Evolutionary conservation across 768 basidiomycete genomes (phyloP), one percentile per base, ranked within the genome.

Genomic region (Mycena floridula): DNA sequence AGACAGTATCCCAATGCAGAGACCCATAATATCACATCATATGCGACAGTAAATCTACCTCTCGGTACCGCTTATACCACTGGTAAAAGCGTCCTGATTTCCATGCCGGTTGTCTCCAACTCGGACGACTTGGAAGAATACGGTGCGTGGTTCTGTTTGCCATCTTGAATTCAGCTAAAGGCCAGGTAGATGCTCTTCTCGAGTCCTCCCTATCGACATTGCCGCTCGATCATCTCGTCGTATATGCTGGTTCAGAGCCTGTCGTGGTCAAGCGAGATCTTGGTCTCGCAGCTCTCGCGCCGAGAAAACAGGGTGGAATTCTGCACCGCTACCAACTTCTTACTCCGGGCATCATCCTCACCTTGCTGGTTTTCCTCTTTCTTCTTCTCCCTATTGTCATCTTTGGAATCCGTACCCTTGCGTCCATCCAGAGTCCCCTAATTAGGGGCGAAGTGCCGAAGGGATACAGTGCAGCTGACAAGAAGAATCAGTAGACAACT

Each of bases 401-500:
- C 57, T 44, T 85, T 28, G 82, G 82, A 23, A 71, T 89, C 42
- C 69, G 63, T 18, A 78, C 87, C 0, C 70, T 90, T 30, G 74
- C 83, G 18, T 82, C 82, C 53, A 87, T 90, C 47, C 84, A 89
- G 58, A 81, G 76, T 37, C 80, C 86, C 1, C 54, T 83, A 1
- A 54, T 83, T 38, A 69, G 78, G 26, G 71, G 74, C 27, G 83
- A 84, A 46, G 63, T 71, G 7, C 79, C 82, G 15, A 87, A 81
- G 61, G 76, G 77, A 6, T 87, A 74, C 55, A 79, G 64, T 54
- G 80, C 84, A 5, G 68, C 70, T 40, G 85, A 87, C 59, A 88
- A 72, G 70, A 90, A 90, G 74, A 79, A 67, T 51, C 85, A 89
- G 68, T 89, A 73, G 60, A 45, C n/a, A n/a, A n/a, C n/a, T n/a